phyloP scores from a whole-genome alignment of 371 early-diverging fungal species.

The Dentiscutata heterogama region DNA sequence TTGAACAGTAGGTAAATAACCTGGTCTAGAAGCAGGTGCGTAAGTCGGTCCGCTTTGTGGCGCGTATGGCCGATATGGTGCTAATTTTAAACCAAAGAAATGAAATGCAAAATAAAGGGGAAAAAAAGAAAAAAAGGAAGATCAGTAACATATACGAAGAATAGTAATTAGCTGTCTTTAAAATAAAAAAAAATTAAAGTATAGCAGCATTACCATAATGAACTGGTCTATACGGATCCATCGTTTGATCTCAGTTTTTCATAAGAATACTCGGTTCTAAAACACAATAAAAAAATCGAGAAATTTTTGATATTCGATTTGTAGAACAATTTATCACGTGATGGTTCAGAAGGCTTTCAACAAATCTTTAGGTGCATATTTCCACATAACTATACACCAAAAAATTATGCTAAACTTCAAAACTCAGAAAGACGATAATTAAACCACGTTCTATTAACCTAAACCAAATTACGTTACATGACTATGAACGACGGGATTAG shows the following conservation, averaged over 20 bases:
- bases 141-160: neutral
- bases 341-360: too few species aligned
- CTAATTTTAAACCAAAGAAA: conserved; percentile 1
- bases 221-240: conserved; percentile 46
- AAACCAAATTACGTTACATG: too few species aligned
- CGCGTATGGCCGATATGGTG: conserved; percentile 39
- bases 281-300: too few species aligned
- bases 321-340: too few species aligned
- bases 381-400: too few species aligned
- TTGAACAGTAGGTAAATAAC: neutral
- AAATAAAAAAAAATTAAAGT: neutral
- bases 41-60: conserved; percentile 17
- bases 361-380: too few species aligned
- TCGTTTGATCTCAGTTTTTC: conserved; percentile 1
- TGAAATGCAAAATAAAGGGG: neutral
- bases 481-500: conserved; percentile 81
- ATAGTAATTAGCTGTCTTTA: neutral
- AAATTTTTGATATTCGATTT: too few species aligned
- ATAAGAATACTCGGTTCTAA: too few species aligned
- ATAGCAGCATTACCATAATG: conserved; percentile 21
- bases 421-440: too few species aligned
- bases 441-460: too few species aligned
- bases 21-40: conserved; percentile 36
- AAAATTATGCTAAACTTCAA: too few species aligned
- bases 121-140: neutral